Percentiles rank a stretch among this genome's conserved stretches.
Conservation (phyloP, 495 filamentous ascomycete species). For the Trichoderma virens region DNA sequence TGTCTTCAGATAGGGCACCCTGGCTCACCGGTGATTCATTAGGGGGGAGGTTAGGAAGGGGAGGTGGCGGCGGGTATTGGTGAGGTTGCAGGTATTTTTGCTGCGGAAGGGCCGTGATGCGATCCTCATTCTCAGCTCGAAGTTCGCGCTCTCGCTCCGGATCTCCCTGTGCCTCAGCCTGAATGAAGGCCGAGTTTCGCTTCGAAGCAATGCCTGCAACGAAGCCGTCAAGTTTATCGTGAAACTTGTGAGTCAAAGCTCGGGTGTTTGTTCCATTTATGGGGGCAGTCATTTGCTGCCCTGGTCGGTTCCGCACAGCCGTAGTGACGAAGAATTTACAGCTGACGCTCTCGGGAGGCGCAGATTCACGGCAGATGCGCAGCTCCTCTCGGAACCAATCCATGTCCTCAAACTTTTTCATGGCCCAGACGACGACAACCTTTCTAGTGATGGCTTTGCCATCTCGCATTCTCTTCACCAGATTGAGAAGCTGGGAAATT, state of each 20-base stretch:
- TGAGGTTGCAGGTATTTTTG: constrained; percentile 48
- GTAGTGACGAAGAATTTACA: constrained; percentile 93
- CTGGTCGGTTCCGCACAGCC: constrained; percentile 46
- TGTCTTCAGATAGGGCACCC: constrained; percentile 18
- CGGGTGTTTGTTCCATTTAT: constrained; percentile 26
- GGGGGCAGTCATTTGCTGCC: neutral
- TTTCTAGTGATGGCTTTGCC: constrained; percentile 86
- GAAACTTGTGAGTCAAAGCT: constrained; percentile 61
- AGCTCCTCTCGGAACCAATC: constrained; percentile 98
- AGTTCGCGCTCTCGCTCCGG: constrained; percentile 68
- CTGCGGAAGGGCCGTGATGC: constrained; percentile 70
- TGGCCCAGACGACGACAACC: constrained; percentile 83
- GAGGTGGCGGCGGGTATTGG: constrained; percentile 35
- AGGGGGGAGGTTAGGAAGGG: constrained; percentile 26
- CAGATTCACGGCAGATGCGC: constrained; percentile 76
- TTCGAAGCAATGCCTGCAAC: constrained; percentile 75
- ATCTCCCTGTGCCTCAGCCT: constrained; percentile 74
- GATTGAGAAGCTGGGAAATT: constrained; percentile 78
- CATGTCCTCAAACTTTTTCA: constrained; percentile 85
- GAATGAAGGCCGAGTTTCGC: constrained; percentile 71
- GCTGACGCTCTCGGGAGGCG: constrained; percentile 73
- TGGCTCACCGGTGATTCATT: constrained; percentile 29
- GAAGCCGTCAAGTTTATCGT: constrained; percentile 77
- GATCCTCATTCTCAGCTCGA: constrained; percentile 78
- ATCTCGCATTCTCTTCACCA: constrained; percentile 91